These are phyloP conservation scores for Drosera spatulata DNA, from an alignment of 179 eudicot species.

Conservation along the genomic window DNA sequence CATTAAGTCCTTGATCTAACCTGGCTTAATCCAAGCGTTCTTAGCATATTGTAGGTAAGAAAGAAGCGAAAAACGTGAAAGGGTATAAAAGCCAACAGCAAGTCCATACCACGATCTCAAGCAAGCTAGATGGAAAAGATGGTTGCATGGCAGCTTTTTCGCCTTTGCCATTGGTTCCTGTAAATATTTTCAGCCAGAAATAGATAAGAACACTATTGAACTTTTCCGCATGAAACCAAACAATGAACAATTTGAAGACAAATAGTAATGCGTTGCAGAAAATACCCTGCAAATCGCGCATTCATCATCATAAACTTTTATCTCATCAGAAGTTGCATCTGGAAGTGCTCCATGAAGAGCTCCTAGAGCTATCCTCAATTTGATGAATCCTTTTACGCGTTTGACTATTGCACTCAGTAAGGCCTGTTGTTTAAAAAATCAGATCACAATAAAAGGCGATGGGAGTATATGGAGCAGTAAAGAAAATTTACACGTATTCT, in stretches of 20 bases:
- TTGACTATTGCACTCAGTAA: conserved; percentile 58
- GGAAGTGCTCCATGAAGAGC: conserved; percentile 97
- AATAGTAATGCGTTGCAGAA: conserved; percentile 12
- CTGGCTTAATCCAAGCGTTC: conserved; percentile 21
- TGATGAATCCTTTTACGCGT: conserved; percentile 68
- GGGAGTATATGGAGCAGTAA: neutral
- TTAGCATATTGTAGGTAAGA: conserved; percentile 1
- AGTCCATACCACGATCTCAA: conserved; percentile 83
- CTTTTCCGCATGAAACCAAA: neutral
- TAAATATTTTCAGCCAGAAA: neutral
- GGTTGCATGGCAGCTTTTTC: conserved; percentile 87
- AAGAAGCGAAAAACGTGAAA: conserved; percentile 1
- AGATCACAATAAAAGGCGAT: neutral
- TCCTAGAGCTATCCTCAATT: conserved; percentile 67
- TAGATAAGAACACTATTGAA: neutral
- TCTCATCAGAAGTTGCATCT: conserved; percentile 90
- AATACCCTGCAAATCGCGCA: conserved; percentile 94
- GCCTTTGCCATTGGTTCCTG: conserved; percentile 99
- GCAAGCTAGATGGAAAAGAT: conserved; percentile 92
- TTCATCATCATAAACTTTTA: conserved; percentile 82
- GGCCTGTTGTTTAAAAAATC: conserved; percentile 39
- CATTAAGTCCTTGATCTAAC: conserved; percentile 89
- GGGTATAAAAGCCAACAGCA: neutral
- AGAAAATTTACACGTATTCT: conserved; percentile 69
- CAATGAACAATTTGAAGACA: conserved; percentile 1